These are phyloP conservation scores for Acer negundo DNA, from an alignment of 345 rosid species.

Conservation along the genomic window DNA sequence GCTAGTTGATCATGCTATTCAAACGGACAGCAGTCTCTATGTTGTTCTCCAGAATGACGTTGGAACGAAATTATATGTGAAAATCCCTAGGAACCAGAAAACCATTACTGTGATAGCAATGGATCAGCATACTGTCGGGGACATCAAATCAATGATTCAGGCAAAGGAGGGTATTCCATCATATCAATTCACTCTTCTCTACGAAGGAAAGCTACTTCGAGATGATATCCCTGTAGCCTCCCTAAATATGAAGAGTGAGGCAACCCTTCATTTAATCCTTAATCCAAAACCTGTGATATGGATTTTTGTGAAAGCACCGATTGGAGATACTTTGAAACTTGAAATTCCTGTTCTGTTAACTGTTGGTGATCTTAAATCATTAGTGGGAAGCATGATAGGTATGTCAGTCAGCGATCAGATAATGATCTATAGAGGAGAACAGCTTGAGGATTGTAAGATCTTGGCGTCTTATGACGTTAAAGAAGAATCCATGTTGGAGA, in stretches of 20 bases:
- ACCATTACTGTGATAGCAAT: slow-evolving; percentile 24
- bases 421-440: slow-evolving; percentile 24
- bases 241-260: slow-evolving; percentile 18
- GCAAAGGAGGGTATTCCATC: slow-evolving; percentile 28
- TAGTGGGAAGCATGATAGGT: slow-evolving; percentile 24
- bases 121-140: slow-evolving; percentile 25
- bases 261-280: slow-evolving; percentile 30
- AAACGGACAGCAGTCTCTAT: slow-evolving; percentile 27
- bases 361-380: slow-evolving; percentile 29
- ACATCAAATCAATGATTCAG: slow-evolving; percentile 29
- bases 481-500: slow-evolving; percentile 31
- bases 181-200: slow-evolving; percentile 29
- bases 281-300: slow-evolving; percentile 26
- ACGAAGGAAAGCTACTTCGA: slow-evolving; percentile 29
- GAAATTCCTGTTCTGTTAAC: slow-evolving; percentile 22
- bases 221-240: slow-evolving; percentile 34
- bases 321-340: slow-evolving; percentile 24
- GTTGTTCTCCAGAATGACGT: slow-evolving; percentile 6
- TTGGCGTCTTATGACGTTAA: slow-evolving; percentile 37
- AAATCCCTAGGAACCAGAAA: slow-evolving; percentile 21
- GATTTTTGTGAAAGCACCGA: slow-evolving; percentile 26
- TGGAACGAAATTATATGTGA: slow-evolving; percentile 20
- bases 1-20: slow-evolving; percentile 33
- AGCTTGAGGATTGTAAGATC: slow-evolving; percentile 33
- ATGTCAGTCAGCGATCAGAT: not conserved